Percentiles rank a stretch among this genome's conserved stretches.
Conservation (phyloP, 202 grass and related monocot genomes). For the Zoysia matrella region DNA sequence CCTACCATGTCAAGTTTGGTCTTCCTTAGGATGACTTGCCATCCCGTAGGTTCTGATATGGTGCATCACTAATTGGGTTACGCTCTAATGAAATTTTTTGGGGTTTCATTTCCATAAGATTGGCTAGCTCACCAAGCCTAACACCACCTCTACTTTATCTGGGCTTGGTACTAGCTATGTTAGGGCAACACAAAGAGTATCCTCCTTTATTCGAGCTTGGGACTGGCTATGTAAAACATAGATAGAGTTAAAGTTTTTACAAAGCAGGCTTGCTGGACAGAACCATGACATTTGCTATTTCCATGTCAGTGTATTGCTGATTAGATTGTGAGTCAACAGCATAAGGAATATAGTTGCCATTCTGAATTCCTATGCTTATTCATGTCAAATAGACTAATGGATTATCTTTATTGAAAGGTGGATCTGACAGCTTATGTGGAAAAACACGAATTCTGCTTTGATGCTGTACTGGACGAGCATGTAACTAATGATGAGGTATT, state of each 20-base stretch:
- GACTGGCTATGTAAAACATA: too few species aligned
- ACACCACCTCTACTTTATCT: too few species aligned
- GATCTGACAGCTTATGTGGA: constrained; percentile 92
- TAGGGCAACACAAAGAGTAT: too few species aligned
- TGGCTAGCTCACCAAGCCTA: too few species aligned
- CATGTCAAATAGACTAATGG: constrained; percentile 38
- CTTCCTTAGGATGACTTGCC: too few species aligned
- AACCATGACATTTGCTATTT: constrained; percentile 19
- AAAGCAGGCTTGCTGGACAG: neutral
- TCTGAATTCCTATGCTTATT: constrained; percentile 1
- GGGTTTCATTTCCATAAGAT: too few species aligned
- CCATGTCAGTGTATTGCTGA: neutral
- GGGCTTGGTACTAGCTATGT: too few species aligned
- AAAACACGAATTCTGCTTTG: constrained; percentile 87
- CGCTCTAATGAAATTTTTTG: too few species aligned
- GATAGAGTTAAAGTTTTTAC: neutral
- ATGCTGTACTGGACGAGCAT: constrained; percentile 74
- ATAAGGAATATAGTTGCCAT: constrained; percentile 26
- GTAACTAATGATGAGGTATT: constrained; percentile 88
- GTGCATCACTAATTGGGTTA: too few species aligned
- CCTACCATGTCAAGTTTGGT: too few species aligned
- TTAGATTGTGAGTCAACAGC: constrained; percentile 26
- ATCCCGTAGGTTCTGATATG: too few species aligned
- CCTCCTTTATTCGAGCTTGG: too few species aligned
- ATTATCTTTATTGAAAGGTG: constrained; percentile 52